Evolutionary conservation across 768 basidiomycete species (phyloP).

Genomic region (Boletus vermiculosoides): DNA sequence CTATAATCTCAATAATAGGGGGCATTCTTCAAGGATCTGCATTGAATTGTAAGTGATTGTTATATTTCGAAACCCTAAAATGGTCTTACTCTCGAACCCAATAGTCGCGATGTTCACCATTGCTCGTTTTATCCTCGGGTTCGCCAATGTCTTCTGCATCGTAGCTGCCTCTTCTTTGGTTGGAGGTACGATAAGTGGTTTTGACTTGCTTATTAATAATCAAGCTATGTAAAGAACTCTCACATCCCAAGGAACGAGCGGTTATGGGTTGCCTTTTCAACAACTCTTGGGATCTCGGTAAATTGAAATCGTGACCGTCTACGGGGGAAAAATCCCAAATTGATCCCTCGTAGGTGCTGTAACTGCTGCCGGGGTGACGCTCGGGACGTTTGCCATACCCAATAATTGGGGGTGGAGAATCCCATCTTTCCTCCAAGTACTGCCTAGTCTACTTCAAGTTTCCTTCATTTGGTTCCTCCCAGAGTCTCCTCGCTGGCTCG

Average conservation of each 20-base stretch:
- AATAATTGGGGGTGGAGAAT: constrained; percentile 70
- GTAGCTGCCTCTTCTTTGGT: constrained; percentile 23
- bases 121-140: constrained; percentile 20
- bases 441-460: constrained; percentile 54
- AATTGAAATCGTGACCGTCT: background rate
- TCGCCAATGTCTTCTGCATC: constrained; percentile 11
- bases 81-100: background rate
- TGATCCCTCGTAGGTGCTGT: constrained; percentile 15
- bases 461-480: constrained; percentile 57
- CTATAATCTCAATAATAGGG: constrained; percentile 5
- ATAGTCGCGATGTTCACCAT: constrained; percentile 15
- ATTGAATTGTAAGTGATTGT: constrained; percentile 7
- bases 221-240: constrained; percentile 12
- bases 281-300: constrained; percentile 12
- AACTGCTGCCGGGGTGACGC: constrained; percentile 50
- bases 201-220: too few species aligned
- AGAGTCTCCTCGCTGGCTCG: constrained; percentile 65
- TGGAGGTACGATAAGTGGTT: constrained; percentile 12
- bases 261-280: constrained; percentile 14
- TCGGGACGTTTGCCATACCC: constrained; percentile 60
- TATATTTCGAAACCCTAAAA: background rate
- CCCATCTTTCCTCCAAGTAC: constrained; percentile 55
- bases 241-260: constrained; percentile 24
- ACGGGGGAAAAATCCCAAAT: too few species aligned
- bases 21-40: constrained; percentile 20